phyloP scores from a whole-genome alignment of 2,329 filamentous ascomycete genomes.

The Ciborinia camelliae region DNA sequence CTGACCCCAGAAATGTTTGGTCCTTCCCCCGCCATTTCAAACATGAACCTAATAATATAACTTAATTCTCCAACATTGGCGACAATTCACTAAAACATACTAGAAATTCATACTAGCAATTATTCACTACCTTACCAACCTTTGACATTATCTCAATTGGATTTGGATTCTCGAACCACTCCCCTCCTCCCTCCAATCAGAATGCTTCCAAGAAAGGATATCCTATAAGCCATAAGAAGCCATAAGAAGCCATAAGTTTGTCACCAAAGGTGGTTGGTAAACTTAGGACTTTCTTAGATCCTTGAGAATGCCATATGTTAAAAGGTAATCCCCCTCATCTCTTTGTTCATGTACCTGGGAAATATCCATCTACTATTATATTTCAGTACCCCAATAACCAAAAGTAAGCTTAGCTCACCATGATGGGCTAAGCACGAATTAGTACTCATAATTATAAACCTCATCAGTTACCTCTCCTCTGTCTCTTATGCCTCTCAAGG shows the following conservation, averaged over 20 bases:
- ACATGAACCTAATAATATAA: too few relatives aligned
- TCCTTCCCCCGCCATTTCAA: constrained; percentile 10
- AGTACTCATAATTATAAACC: background rate
- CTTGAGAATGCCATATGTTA: background rate
- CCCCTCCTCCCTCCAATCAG: background rate
- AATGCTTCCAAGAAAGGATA: background rate
- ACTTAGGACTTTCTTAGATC: background rate
- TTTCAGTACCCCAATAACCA: background rate
- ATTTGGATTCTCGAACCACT: too few relatives aligned
- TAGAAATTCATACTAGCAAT: background rate
- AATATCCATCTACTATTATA: background rate
- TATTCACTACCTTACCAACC: background rate
- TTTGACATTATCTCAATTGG: background rate
- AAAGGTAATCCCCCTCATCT: constrained; percentile 3
- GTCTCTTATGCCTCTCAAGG: background rate
- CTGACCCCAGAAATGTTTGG: background rate
- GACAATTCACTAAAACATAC: background rate
- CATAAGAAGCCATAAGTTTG: too few relatives aligned
- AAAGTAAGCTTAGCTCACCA: too few relatives aligned
- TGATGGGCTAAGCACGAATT: background rate
- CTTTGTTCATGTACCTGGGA: constrained; percentile 4
- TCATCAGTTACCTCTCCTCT: background rate
- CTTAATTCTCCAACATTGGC: too few relatives aligned
- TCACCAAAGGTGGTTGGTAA: too few relatives aligned
- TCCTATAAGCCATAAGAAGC: constrained; percentile 8